Percentiles rank a stretch among this genome's conserved stretches.
Evolutionary conservation across 202 grass and related monocot species (phyloP).

Genomic region (Schoenoplectus triqueter): DNA sequence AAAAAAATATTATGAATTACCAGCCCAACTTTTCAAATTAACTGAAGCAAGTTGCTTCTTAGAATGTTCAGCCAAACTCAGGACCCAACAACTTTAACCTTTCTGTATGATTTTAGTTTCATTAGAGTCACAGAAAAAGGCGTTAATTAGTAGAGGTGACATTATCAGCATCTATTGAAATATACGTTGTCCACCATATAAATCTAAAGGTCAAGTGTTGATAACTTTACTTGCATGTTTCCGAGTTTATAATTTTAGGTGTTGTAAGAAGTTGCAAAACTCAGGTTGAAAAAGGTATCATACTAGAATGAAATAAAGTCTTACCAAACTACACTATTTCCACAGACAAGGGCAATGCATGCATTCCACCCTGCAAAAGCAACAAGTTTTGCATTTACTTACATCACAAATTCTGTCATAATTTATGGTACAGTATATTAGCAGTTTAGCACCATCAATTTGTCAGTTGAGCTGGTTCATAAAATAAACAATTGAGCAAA

Average conservation of each 20-base stretch:
- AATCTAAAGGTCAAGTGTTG: not conserved
- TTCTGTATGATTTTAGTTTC: not conserved
- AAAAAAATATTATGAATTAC: no score
- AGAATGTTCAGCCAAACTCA: not conserved
- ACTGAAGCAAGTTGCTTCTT: not conserved
- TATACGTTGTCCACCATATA: not conserved
- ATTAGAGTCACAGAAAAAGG: no score
- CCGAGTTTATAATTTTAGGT: not conserved
- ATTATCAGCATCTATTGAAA: not conserved
- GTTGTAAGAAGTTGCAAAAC: not conserved
- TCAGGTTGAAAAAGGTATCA: slow-evolving; percentile 12
- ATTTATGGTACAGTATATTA: slow-evolving; percentile 23
- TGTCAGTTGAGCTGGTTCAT: not conserved
- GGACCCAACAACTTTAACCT: not conserved
- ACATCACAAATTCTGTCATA: slow-evolving; percentile 30
- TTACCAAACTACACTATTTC: slow-evolving; percentile 96
- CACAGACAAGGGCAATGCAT: slow-evolving; percentile 94
- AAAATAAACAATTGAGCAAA: slow-evolving; percentile 23
- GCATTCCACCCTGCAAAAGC: slow-evolving; percentile 94
- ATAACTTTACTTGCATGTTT: not conserved
- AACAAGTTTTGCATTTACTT: slow-evolving; percentile 5
- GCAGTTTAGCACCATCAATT: not conserved
- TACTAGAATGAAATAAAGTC: slow-evolving; percentile 36
- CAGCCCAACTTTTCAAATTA: not conserved
- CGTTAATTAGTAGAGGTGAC: no score